phyloP scores from a whole-genome alignment of 2,329 filamentous ascomycete species.

The Aspergillus texensis region DNA sequence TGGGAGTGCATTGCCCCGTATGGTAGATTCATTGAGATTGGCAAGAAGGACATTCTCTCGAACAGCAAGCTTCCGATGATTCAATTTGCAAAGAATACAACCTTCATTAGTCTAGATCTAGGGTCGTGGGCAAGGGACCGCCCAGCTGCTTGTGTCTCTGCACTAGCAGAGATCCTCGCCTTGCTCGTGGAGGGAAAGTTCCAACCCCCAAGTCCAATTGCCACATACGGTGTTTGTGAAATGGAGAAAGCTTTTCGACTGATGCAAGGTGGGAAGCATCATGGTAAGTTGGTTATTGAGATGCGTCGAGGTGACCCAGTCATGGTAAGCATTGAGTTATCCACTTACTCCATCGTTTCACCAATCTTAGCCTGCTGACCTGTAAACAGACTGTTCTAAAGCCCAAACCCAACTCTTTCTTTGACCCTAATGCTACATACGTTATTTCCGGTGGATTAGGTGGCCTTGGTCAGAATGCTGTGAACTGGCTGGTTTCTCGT shows the following conservation, averaged over 20 bases:
- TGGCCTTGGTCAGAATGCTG: constrained; percentile 12
- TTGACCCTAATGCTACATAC: constrained; percentile 7
- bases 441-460: constrained; percentile 15
- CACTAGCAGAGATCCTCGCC: constrained; percentile 2
- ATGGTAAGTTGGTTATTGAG: constrained; percentile 42
- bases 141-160: not conserved
- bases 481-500: constrained; percentile 10
- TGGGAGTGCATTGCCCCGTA: constrained; percentile 30
- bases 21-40: constrained; percentile 26
- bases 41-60: constrained; percentile 9
- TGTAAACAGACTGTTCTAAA: not conserved
- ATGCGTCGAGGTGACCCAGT: constrained; percentile 11
- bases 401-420: not conserved
- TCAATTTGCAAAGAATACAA: constrained; percentile 15
- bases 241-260: constrained; percentile 32
- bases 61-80: constrained; percentile 20
- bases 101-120: not conserved
- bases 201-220: constrained; percentile 34
- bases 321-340: constrained; percentile 5
- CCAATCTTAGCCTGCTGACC: not conserved
- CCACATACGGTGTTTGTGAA: constrained; percentile 29
- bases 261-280: constrained; percentile 40
- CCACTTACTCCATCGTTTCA: not conserved
- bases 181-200: constrained; percentile 24
- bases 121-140: not conserved